phyloP scores from a whole-genome alignment of 495 filamentous ascomycete species.

The Penicillium goetzii region DNA sequence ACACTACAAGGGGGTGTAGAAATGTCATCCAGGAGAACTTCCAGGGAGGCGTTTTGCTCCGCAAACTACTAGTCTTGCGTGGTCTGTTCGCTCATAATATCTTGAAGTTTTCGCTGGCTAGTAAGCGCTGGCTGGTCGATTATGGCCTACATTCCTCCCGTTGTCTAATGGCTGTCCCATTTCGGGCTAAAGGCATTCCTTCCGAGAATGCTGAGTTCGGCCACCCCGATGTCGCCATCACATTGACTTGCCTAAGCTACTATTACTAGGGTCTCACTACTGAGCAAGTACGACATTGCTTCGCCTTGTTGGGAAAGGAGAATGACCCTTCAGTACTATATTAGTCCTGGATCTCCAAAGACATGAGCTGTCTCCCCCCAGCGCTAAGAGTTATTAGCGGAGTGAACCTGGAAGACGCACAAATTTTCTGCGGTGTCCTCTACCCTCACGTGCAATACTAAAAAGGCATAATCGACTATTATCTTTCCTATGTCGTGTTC shows the following conservation, averaged over 20 bases:
- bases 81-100: conserved; percentile 61
- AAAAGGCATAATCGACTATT: conserved; percentile 60
- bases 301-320: conserved; percentile 52
- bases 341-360: conserved; percentile 45
- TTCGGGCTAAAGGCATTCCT: conserved; percentile 63
- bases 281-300: conserved; percentile 49
- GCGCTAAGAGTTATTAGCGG: conserved; percentile 49
- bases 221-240: conserved; percentile 3
- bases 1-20: conserved; percentile 10
- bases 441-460: conserved; percentile 54
- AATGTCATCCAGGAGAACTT: conserved; percentile 3
- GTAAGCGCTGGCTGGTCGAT: conserved; percentile 67
- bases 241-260: conserved; percentile 56
- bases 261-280: conserved; percentile 63
- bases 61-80: conserved; percentile 54
- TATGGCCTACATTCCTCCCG: conserved; percentile 58
- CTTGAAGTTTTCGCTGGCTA: conserved; percentile 52
- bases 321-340: conserved; percentile 59
- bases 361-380: conserved; percentile 34
- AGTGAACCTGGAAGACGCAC: conserved; percentile 59
- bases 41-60: conserved; percentile 1
- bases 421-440: conserved; percentile 38
- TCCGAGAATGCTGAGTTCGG: conserved; percentile 60
- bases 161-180: conserved; percentile 67
- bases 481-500: conserved; percentile 60